Evolutionary conservation across 495 filamentous ascomycete genomes (phyloP).

Genomic region (Daldinia loculata): DNA sequence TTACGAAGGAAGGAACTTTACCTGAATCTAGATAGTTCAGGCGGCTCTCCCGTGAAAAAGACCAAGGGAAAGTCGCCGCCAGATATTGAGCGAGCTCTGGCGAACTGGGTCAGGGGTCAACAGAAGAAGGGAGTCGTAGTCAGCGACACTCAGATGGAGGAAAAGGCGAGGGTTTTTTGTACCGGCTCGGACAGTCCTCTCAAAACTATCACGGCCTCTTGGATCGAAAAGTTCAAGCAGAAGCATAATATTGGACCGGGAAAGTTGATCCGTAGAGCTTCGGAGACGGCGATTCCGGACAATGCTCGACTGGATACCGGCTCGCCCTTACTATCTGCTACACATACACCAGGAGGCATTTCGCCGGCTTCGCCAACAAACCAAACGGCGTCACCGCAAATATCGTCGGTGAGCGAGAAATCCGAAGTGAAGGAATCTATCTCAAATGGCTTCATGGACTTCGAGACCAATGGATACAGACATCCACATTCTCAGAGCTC

Average conservation of each 20-base stretch:
- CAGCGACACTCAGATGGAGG: constrained; percentile 83
- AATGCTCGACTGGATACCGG: constrained; percentile 58
- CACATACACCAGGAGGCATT: constrained; percentile 73
- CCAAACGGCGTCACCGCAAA: constrained; percentile 67
- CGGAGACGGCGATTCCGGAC: constrained; percentile 69
- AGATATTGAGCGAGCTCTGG: constrained; percentile 93
- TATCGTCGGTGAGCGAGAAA: constrained; percentile 72
- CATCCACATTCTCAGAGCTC: constrained; percentile 65
- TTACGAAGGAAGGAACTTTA: constrained; percentile 97
- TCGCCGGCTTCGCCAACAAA: constrained; percentile 77
- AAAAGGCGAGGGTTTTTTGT: constrained; percentile 88
- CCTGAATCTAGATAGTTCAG: constrained; percentile 86
- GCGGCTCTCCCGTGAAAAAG: constrained; percentile 86
- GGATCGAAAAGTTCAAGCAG: constrained; percentile 97
- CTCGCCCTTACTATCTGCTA: constrained; percentile 61
- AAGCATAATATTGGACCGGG: constrained; percentile 81
- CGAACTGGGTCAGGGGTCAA: constrained; percentile 85
- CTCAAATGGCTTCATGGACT: constrained; percentile 60
- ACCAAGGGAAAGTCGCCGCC: constrained; percentile 86
- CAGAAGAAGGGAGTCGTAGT: constrained; percentile 78
- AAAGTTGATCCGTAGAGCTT: constrained; percentile 71
- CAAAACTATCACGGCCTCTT: constrained; percentile 76
- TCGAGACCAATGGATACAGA: constrained; percentile 60
- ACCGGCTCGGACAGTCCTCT: constrained; percentile 79
- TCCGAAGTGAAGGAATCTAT: constrained; percentile 65